Percentiles rank a stretch among this genome's conserved stretches.
These are phyloP conservation scores for Solanum paucissectum DNA, from an alignment of 257 asterid genomes.

Conservation along the genomic window DNA sequence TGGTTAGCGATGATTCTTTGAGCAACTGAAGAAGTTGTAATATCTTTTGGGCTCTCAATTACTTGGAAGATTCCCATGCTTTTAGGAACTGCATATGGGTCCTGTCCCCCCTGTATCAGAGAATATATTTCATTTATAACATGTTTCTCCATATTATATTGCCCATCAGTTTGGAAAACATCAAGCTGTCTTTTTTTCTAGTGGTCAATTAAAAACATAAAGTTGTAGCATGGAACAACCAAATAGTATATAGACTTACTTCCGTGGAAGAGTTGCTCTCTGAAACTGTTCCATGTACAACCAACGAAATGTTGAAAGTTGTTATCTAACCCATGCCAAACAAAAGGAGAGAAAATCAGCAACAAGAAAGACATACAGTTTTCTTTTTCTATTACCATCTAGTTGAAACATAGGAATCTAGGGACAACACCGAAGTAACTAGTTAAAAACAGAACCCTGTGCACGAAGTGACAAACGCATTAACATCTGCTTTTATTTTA, in stretches of 20 bases:
- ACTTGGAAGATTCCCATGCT: constrained; percentile 63
- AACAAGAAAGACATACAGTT: not conserved
- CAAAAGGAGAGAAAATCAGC: not conserved
- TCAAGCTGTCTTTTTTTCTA: not conserved
- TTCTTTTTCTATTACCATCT: not conserved
- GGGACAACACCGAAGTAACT: not conserved
- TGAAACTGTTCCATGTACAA: constrained; percentile 68
- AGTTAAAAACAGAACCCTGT: not conserved
- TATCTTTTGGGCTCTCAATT: constrained; percentile 68
- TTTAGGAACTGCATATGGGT: constrained; percentile 69
- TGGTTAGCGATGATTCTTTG: constrained; percentile 80
- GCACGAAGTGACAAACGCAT: not conserved
- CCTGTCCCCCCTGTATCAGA: constrained; percentile 48
- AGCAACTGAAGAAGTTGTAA: constrained; percentile 73
- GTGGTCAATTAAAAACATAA: not conserved
- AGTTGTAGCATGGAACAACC: not conserved
- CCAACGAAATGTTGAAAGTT: constrained; percentile 84
- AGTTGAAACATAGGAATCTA: not conserved
- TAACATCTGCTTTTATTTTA: not conserved
- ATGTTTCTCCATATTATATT: not conserved
- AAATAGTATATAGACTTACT: constrained; percentile 32
- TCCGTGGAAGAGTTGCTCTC: constrained; percentile 41
- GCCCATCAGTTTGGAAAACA: not conserved
- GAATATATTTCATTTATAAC: constrained; percentile 2
- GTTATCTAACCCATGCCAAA: constrained; percentile 21